These are phyloP conservation scores for Lodderomyces pseudojiufengensis DNA, from an alignment of 1,139 yeast species.

Conservation along the genomic window DNA sequence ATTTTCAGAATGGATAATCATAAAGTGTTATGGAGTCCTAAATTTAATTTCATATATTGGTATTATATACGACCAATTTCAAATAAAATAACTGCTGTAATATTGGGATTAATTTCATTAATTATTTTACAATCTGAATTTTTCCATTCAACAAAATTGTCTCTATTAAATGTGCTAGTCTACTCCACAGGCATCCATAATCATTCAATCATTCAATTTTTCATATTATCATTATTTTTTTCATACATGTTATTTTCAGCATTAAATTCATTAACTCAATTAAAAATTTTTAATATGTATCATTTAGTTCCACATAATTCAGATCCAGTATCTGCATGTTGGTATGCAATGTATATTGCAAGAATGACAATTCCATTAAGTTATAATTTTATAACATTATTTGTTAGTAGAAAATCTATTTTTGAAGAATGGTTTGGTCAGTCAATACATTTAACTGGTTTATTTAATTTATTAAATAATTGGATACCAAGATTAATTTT, in stretches of 20 bases:
- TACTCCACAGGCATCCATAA: constrained; percentile 18
- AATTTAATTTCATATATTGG: constrained; percentile 29
- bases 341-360: constrained; percentile 78
- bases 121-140: constrained; percentile 69
- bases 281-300: constrained; percentile 71
- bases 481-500: constrained; percentile 71
- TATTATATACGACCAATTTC: constrained; percentile 44
- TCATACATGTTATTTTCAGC: constrained; percentile 69
- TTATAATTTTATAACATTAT: constrained; percentile 70
- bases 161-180: constrained; percentile 54
- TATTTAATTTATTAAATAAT: constrained; percentile 69
- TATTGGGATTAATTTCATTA: constrained; percentile 40
- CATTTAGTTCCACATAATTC: constrained; percentile 67
- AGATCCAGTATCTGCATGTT: constrained; percentile 71
- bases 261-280: constrained; percentile 60
- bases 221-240: constrained; percentile 40
- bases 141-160: constrained; percentile 63
- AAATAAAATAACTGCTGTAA: constrained; percentile 39
- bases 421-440: constrained; percentile 67
- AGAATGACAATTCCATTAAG: constrained; percentile 79
- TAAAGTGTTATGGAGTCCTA: constrained; percentile 22
- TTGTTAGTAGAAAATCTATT: constrained; percentile 44
- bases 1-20: constrained; percentile 24
- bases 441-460: constrained; percentile 69
- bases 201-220: constrained; percentile 28